Percentiles rank a stretch among this genome's conserved stretches.
Conservation (phyloP, 352 stramenopile species). For the Phytophthora fragariaefolia region DNA sequence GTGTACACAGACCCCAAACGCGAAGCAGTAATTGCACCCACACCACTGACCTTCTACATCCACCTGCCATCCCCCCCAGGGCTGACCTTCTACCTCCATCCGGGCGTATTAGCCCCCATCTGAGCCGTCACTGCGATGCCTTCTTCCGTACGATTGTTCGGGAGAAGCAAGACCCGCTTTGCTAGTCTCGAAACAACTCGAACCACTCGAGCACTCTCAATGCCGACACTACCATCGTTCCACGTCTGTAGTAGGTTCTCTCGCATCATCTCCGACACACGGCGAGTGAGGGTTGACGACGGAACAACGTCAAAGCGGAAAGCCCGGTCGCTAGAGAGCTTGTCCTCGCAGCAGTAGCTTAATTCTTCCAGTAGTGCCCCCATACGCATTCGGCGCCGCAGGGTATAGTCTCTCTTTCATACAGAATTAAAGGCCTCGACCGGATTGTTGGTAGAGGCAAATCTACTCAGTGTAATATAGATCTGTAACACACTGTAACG, state of each 20-base stretch:
- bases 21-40: neutral
- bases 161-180: neutral
- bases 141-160: neutral
- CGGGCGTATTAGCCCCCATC: neutral
- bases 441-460: slow-evolving; percentile 30
- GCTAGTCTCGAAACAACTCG: neutral
- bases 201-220: neutral
- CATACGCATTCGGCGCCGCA: neutral
- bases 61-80: neutral
- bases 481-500: slow-evolving; percentile 21
- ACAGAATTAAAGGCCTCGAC: slow-evolving; percentile 31
- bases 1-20: neutral
- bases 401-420: slow-evolving; percentile 27
- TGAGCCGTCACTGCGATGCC: neutral
- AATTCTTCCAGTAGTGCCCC: slow-evolving; percentile 1
- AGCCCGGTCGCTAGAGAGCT: neutral
- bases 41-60: neutral
- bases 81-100: neutral
- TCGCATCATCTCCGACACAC: neutral
- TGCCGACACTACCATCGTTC: too few relatives aligned
- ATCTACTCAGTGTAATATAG: slow-evolving; percentile 13
- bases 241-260: too few relatives aligned
- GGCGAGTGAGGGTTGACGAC: neutral
- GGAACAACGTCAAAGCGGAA: slow-evolving; percentile 1
- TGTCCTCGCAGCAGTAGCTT: neutral